Base-by-base conservation (phyloP, 2,329 filamentous ascomycete species). In the Chalaropsis thielavioides region DNA sequence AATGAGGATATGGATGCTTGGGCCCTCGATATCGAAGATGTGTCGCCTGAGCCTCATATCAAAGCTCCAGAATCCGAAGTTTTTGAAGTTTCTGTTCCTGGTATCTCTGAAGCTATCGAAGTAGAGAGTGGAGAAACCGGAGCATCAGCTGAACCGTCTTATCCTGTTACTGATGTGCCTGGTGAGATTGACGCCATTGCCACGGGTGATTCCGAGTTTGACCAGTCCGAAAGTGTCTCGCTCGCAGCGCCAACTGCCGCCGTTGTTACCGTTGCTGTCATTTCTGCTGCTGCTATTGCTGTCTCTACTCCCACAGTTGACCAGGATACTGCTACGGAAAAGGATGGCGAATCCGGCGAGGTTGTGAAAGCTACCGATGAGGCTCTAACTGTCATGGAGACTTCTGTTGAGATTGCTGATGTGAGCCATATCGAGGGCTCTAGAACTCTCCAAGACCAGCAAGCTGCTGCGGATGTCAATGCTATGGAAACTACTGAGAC, bases 1-100 rank as follows among this genome's bases (percentile, higher is more conserved):
- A 62, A 62, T 31, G 40, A 66, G 11, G 64, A 62, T 31, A 58
- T 66, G n/a, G 64, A 66, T 46, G 62, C 65, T 24, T 62, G 56
- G 62, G 65, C 43, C 15, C 62, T 67, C 10, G 58, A 62, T 11
- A 41, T 58, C 43, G 46, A 61, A 2, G 58, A 62, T 22, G 10
- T 40, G 4, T 22, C 46, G 15, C 13, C 51, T 24, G 60, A 49
- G 19, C 41, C 49, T 17, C 35, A 59, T 17, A 6, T 49, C 19
- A n/a, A 27, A 59, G 40, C 31, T 41, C 17, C 54, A 3, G 24
- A 10, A 7, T 19, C 54, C 27, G 51, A 60, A n/a, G 19, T 40
- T 22, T 6, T 19, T 6, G 44, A 10, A 8, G 0, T 22, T 17
- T 40, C 40, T 59, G 24, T 40, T 10, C 10, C 41, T 41, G 46